Evolutionary conservation across 1,139 yeast genomes (phyloP).

Genomic region (Pichia cactophila): DNA sequence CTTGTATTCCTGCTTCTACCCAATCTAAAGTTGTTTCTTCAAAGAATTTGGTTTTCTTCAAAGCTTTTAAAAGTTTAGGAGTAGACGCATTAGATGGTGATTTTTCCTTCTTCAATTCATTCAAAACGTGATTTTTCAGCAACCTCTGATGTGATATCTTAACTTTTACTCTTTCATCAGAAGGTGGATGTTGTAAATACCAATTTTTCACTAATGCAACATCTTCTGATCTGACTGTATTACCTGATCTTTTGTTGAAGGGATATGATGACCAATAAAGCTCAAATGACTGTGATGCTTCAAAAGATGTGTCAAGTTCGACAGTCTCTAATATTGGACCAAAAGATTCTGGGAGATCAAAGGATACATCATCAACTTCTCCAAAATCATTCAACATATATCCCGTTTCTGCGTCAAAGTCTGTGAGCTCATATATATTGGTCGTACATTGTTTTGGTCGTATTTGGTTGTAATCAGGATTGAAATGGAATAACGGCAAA

Average conservation of each 20-base stretch:
- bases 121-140: conserved; percentile 64
- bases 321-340: conserved; percentile 44
- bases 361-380: conserved; percentile 24
- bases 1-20: conserved; percentile 97
- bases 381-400: conserved; percentile 25
- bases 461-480: conserved; percentile 51
- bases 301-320: conserved; percentile 35
- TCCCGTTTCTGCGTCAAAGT: conserved; percentile 26
- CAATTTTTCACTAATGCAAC: conserved; percentile 77
- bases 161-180: conserved; percentile 63
- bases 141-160: conserved; percentile 83
- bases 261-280: conserved; percentile 82
- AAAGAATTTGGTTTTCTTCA: conserved; percentile 77
- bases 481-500: conserved; percentile 50
- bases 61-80: conserved; percentile 52
- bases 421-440: conserved; percentile 19
- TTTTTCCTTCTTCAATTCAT: conserved; percentile 67
- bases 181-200: conserved; percentile 65
- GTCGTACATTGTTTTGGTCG: conserved; percentile 26
- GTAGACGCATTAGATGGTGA: conserved; percentile 61
- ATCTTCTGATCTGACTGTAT: conserved; percentile 78
- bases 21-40: conserved; percentile 91
- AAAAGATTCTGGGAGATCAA: conserved; percentile 13
- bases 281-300: conserved; percentile 52
- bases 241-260: conserved; percentile 66